phyloP scores from a whole-genome alignment of 768 basidiomycete genomes.

The Suillus subalutaceus region DNA sequence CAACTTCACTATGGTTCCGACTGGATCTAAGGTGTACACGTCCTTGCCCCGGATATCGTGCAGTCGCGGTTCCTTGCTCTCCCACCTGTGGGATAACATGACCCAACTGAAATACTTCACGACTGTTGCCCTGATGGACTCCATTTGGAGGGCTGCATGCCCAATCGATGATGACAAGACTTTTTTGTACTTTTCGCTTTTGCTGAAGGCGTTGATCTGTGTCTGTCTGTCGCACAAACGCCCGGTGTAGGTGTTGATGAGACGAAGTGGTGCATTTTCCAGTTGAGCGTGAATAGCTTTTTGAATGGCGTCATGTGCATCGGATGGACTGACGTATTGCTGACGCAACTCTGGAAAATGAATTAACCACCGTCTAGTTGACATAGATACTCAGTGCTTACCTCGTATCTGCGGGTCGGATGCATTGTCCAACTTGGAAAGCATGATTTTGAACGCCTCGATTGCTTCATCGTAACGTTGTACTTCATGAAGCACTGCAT shows the following conservation, averaged over 20 bases:
- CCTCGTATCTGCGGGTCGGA: background rate
- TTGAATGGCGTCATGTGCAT: background rate
- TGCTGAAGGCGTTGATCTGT: background rate
- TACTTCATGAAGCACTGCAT: background rate
- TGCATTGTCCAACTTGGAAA: background rate
- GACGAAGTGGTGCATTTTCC: background rate
- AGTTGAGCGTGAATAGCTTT: background rate
- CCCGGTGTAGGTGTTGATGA: background rate
- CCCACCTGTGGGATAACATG: background rate
- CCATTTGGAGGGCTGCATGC: background rate
- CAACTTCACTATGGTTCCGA: background rate
- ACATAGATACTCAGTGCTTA: background rate
- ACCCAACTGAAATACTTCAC: background rate
- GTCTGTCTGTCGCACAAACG: background rate
- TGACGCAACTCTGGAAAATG: background rate
- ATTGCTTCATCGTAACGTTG: constrained; percentile 1
- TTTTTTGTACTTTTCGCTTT: background rate
- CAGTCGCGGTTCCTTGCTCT: background rate
- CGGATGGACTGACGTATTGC: background rate
- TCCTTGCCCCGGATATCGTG: background rate
- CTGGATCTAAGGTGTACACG: background rate
- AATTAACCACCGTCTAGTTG: background rate
- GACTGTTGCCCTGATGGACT: background rate
- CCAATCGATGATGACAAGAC: background rate
- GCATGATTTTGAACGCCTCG: background rate